Evolutionary conservation across 495 filamentous ascomycete genomes (phyloP).

Genomic region (Entonaema liquescens): DNA sequence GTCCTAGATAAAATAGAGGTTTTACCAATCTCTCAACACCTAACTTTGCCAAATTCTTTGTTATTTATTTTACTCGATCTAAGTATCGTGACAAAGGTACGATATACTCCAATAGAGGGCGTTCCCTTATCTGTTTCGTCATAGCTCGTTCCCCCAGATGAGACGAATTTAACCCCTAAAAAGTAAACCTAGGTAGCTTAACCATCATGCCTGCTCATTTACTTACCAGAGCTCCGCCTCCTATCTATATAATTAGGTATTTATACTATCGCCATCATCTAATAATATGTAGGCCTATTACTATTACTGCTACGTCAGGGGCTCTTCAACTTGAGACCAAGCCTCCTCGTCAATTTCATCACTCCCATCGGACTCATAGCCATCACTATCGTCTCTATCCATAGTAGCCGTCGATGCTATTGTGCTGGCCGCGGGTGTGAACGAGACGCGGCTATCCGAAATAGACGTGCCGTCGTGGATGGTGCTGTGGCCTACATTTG

Average conservation of each 20-base stretch:
- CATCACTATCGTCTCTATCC: slow-evolving; percentile 9
- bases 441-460: background rate
- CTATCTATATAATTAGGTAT: background rate
- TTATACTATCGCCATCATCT: background rate
- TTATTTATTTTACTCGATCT: background rate
- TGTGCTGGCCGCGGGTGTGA: background rate
- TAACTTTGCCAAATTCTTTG: background rate
- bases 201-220: background rate
- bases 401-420: background rate
- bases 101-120: background rate
- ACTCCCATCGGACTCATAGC: slow-evolving; percentile 20
- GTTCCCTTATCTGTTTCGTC: background rate
- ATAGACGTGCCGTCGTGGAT: background rate
- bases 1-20: slow-evolving; percentile 11
- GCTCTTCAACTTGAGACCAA: slow-evolving; percentile 31
- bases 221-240: background rate
- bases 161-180: background rate
- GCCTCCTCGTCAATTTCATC: slow-evolving; percentile 25
- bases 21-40: slow-evolving; percentile 9
- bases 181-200: background rate
- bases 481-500: slow-evolving; percentile 14
- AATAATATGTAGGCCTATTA: no score
- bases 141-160: background rate
- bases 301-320: background rate
- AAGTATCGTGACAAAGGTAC: background rate